Evolutionary conservation across 1,139 yeast genomes (phyloP), one percentile per base, ranked within the genome.

Genomic region (Kodamaea fungicola): DNA sequence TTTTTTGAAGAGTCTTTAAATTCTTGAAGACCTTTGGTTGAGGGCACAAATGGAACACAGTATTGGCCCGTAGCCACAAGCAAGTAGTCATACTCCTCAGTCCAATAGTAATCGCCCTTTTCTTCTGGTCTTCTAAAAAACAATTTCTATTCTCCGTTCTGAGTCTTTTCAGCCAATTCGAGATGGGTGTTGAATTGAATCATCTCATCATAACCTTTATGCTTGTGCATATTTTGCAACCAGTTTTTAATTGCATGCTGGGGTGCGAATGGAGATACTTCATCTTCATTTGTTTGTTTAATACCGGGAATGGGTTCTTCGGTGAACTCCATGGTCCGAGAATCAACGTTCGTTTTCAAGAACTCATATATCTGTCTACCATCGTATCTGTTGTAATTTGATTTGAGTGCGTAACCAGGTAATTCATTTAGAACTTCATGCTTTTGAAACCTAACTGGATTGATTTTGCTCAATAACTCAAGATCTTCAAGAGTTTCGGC

Each of bases 41-140:
- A 55, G 1, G 80, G 80, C 28, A 72, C 60, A 39, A 47, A 67
- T 0, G 80, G 78, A 4, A 56, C 50, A 36, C 66, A 68, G 43
- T 64, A 70, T 53, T 73, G 78, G 3, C 80, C 80, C 39, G 66
- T 69, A 5, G 77, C 75, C 8, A 74, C 59, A 30, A 72, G 50
- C 12, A 73, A 62, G 12, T 67, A 69, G 47, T 74, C 78, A 47
- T 67, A 74, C 9, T 37, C 38, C 31, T 50, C 49, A n/a, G 31
- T 30, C 45, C 50, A 40, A n/a, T 46, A 32, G 29, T 42, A 46
- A 32, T 47, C 51, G 30, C 40, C 35, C 7, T 39, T 31, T 22
- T 35, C 33, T 13, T 49, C 50, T 22, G 40, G 41, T 22, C 38
- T 36, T 31, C 35, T 33, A 34, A 36, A 32, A 30, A 67, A 66